Conservation (phyloP, 306 rosid genomes). For the Lupinus albus region DNA sequence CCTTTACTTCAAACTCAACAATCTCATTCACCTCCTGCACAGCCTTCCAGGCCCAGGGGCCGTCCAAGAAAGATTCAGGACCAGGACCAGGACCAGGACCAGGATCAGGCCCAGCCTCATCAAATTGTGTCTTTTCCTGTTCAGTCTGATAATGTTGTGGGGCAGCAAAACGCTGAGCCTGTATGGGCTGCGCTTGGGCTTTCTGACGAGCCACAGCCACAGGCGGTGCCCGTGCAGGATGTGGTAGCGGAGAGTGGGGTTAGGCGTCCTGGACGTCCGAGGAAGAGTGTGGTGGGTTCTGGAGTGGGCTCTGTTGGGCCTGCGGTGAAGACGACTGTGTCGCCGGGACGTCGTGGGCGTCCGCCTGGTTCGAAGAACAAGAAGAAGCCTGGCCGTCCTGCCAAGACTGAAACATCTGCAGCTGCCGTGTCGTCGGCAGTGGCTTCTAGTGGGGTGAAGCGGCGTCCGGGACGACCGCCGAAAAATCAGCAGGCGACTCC, state of each 20-base stretch:
- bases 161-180: conserved; percentile 57
- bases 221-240: background rate
- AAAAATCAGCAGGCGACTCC: conserved; percentile 55
- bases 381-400: conserved; percentile 60
- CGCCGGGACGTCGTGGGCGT: conserved; percentile 55
- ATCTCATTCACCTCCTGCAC: background rate
- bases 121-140: no score
- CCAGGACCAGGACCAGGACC: background rate
- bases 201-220: conserved; percentile 51
- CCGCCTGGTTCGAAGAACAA: conserved; percentile 56
- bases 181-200: conserved; percentile 70
- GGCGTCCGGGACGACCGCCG: conserved; percentile 71
- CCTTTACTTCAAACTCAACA: background rate
- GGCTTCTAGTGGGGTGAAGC: conserved; percentile 40
- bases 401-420: conserved; percentile 15
- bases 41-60: conserved; percentile 47
- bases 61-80: conserved; percentile 68
- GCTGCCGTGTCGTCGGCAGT: background rate
- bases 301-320: conserved; percentile 24
- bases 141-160: no score
- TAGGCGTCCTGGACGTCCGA: conserved; percentile 64
- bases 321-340: background rate
- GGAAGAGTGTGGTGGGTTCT: conserved; percentile 13
- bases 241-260: conserved; percentile 17
- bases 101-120: background rate